Evolutionary conservation across 441 rosid species (phyloP).

Genomic region (Geranium incanum): DNA sequence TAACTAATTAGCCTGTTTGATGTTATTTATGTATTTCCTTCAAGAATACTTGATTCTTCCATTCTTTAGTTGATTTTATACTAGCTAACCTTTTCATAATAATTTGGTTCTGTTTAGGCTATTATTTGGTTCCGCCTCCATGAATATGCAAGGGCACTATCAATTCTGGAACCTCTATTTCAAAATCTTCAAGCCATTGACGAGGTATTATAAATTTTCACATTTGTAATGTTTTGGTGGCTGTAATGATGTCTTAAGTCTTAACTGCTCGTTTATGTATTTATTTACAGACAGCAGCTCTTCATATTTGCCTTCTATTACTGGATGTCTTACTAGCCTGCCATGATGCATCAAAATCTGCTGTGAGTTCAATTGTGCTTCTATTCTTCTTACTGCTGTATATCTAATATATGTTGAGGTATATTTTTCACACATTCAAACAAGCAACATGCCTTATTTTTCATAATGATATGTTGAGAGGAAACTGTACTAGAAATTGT

Average conservation of each 20-base stretch:
- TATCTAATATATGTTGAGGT: neutral
- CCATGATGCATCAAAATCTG: constrained; percentile 62
- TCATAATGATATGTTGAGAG: neutral
- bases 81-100: constrained; percentile 22
- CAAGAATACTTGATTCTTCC: neutral
- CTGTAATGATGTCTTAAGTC: constrained; percentile 3
- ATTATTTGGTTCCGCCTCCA: constrained; percentile 88
- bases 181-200: constrained; percentile 75
- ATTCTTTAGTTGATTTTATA: constrained; percentile 9
- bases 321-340: constrained; percentile 83
- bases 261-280: constrained; percentile 20
- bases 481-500: neutral
- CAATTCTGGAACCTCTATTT: constrained; percentile 72
- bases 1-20: constrained; percentile 8
- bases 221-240: constrained; percentile 11
- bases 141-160: constrained; percentile 66
- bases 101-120: constrained; percentile 44
- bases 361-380: constrained; percentile 44
- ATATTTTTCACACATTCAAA: neutral
- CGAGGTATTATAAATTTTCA: constrained; percentile 47
- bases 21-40: constrained; percentile 9
- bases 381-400: neutral
- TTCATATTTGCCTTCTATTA: constrained; percentile 74
- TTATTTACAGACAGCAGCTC: constrained; percentile 70
- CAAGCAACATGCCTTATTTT: neutral